phyloP scores from a whole-genome alignment of 306 rosid species.

The Urtica urens region DNA sequence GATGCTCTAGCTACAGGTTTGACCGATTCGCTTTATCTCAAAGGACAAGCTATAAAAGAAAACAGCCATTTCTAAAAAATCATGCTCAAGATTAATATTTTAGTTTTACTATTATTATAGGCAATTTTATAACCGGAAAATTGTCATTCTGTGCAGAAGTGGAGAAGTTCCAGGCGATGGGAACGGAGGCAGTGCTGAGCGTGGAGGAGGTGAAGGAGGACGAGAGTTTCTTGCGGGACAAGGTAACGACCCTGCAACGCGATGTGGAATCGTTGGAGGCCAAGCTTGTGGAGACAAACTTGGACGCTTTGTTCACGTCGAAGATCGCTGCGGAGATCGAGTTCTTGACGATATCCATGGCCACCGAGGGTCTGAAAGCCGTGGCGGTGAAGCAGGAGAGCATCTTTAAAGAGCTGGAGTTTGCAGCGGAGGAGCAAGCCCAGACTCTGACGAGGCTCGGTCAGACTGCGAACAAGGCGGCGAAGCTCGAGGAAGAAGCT shows the following conservation, averaged over 20 bases:
- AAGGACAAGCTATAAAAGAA: too few species aligned
- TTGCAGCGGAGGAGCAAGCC: constrained; percentile 35
- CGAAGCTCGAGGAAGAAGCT: constrained; percentile 39
- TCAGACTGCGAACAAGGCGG: constrained; percentile 38
- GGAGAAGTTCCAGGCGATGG: constrained; percentile 50
- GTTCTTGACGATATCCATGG: constrained; percentile 33
- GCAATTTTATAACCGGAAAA: background rate
- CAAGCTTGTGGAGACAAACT: constrained; percentile 36
- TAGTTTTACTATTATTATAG: too few species aligned
- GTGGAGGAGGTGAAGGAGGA: constrained; percentile 33
- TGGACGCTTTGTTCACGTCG: constrained; percentile 41
- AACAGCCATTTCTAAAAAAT: background rate
- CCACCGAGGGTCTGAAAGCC: constrained; percentile 32
- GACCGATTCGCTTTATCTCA: too few species aligned
- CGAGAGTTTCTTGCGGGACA: constrained; percentile 40
- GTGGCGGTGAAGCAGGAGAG: constrained; percentile 20
- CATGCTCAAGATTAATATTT: too few species aligned
- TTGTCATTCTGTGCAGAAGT: constrained; percentile 55
- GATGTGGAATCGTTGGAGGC: constrained; percentile 39
- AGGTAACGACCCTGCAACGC: constrained; percentile 41
- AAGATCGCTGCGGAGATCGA: constrained; percentile 71
- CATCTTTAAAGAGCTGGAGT: constrained; percentile 41
- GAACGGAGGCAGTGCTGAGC: constrained; percentile 29
- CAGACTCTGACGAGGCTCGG: constrained; percentile 36
- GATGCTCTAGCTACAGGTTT: constrained; percentile 79